Evolutionary conservation across 371 early-diverging fungal species (phyloP), one percentile per base, ranked within the genome.

Genomic region (Dichotomocladium elegans): DNA sequence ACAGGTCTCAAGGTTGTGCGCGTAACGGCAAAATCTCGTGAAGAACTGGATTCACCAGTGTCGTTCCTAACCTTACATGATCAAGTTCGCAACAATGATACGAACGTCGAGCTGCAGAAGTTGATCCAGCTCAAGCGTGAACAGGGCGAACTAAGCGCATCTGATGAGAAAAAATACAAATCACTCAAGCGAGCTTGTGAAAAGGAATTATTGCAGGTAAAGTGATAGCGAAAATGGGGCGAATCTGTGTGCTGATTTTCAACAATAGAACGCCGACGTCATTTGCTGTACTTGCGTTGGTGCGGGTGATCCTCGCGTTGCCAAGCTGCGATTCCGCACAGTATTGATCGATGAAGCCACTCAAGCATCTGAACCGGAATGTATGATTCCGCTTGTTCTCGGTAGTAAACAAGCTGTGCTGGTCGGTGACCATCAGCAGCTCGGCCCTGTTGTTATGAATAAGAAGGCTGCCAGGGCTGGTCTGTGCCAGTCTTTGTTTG

Each of bases 371-470:
- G 99, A 99, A 61, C 99, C 99, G 1, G 96, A 96, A 71, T 92
- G 93, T 65, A 78, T 99, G 81, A 99, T 99, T 53, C 99, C 99
- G 3, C 79, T 99, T 33, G 93, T 97, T 7, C 74, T 94, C 41
- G 97, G 99, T 3, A 88, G 89, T 45, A 94, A 92, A 58, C 99
- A 98, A 73, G 90, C 91, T 14, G 93, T 99, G 0, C 80, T 99
- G 10, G 98, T 99, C 3, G 99, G 99, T 27, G 99, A 99, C 72
- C 99, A 99, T 66, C 97, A 98, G 73, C 99, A 99, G 68, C 72
- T 99, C 19, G 98, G 98, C 3, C 99, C 99, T 3, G 97, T 98
- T 10, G 92, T 99, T 47, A 87, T 98, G 83, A 94, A 91, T 81
- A 98, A 98, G 71, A 92, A 95, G 56, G 97, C 97, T 0, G 93